Percentiles rank a stretch among this genome's conserved stretches.
phyloP scores from a whole-genome alignment of 2,329 filamentous ascomycete genomes.

The Xylaria sp. region DNA sequence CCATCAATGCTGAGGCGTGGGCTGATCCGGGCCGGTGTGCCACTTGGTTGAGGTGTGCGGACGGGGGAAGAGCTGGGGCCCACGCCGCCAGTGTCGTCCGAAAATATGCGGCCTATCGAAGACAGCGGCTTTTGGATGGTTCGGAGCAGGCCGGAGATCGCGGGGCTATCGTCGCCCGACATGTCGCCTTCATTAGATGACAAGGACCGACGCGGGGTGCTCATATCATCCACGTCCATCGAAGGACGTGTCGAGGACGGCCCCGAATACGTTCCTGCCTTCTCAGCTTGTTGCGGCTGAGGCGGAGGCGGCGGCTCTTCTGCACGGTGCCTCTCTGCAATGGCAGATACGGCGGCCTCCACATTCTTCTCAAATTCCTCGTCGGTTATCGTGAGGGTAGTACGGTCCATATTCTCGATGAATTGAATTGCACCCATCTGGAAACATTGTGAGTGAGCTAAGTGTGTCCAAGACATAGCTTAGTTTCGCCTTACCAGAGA shows the following conservation, averaged over 20 bases:
- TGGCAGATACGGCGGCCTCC: constrained; percentile 93
- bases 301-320: constrained; percentile 49
- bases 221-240: constrained; percentile 43
- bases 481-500: constrained; percentile 66
- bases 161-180: constrained; percentile 70
- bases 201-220: constrained; percentile 55
- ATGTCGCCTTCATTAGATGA: constrained; percentile 55
- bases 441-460: constrained; percentile 1
- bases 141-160: constrained; percentile 81
- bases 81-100: constrained; percentile 60
- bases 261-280: constrained; percentile 41
- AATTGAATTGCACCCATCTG: constrained; percentile 94
- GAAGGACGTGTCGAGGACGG: constrained; percentile 52
- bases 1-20: constrained; percentile 40
- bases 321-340: constrained; percentile 82
- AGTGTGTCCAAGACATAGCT: not conserved
- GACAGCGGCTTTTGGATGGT: constrained; percentile 90
- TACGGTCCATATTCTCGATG: constrained; percentile 93
- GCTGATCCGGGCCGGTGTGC: constrained; percentile 39
- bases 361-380: constrained; percentile 96
- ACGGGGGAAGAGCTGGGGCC: constrained; percentile 45
- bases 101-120: constrained; percentile 93
- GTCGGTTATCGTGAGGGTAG: constrained; percentile 88
- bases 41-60: constrained; percentile 40
- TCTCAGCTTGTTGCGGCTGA: constrained; percentile 49